Base-by-base conservation (phyloP, 2,329 filamentous ascomycete genomes). In the Samsoniella hepiali region DNA sequence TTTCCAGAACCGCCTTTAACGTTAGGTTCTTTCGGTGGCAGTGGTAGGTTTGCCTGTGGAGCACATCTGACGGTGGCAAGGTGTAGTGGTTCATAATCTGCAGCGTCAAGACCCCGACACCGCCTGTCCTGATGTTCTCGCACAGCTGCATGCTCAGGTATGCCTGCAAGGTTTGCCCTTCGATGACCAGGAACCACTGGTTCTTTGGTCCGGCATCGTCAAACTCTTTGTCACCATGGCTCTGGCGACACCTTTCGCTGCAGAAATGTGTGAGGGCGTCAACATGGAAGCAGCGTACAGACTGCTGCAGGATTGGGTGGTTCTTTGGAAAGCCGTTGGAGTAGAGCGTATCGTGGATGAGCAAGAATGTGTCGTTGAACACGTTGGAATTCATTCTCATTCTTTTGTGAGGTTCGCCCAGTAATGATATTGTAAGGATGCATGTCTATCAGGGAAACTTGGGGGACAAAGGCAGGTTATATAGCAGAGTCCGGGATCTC, bases 111-210 rank as follows among this genome's bases (percentile, higher is more conserved):
- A 31, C 8, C 10, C 58, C 58, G 29, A 17, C 29, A 13, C 38
- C 38, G n/a, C 38, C 58, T 9, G 58, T 61, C 17, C 49, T 44
- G 34, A n/a, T 42, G 17, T 61, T 61, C 10, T 45, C 27, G 49
- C 13, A 54, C 8, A 49, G 49, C 31, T 61, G 58, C 38, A 61
- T 36, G 31, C 58, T 61, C 9, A 54, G 31, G 27, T 49, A 61
- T 10, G 58, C 58, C 49, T 61, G 58, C 58, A 45, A 3, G 38
- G 4, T 22, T 5, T 54, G 38, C 5, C 36, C 31, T 49, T 54
- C 58, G 22, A 61, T 45, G 15, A 61, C 40, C 9, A 61, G 27
- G 13, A 61, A 61, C 58, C 58, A 61, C 38, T 61, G 58, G 45
- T 61, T 61, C 11, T 38, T 54, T 1, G 58, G 45, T 4, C 22